These are phyloP conservation scores for Xylariaceae sp. DNA, from an alignment of 2,329 filamentous ascomycete genomes.

Conservation along the genomic window DNA sequence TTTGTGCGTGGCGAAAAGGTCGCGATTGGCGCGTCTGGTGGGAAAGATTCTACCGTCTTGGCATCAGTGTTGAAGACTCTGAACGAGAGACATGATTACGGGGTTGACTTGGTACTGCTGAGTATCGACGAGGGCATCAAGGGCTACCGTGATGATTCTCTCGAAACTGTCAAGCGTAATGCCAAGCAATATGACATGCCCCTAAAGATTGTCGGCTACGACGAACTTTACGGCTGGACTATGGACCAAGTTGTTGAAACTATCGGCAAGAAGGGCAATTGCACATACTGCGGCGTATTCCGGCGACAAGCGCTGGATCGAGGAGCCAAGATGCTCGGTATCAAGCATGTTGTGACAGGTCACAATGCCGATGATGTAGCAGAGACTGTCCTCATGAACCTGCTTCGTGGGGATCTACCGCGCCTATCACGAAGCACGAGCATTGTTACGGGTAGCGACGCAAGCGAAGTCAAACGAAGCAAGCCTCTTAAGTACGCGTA, in stretches of 20 bases:
- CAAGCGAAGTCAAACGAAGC: constrained; percentile 87
- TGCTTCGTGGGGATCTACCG: constrained; percentile 83
- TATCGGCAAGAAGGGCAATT: constrained; percentile 96
- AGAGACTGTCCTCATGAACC: constrained; percentile 96
- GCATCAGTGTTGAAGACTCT: constrained; percentile 91
- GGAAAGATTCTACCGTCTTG: constrained; percentile 94
- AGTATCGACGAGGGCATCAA: constrained; percentile 97
- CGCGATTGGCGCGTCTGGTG: constrained; percentile 92
- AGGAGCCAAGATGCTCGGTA: constrained; percentile 78
- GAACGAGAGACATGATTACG: constrained; percentile 84
- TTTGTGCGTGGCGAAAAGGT: constrained; percentile 80
- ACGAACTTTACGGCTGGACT: constrained; percentile 94
- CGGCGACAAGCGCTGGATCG: constrained; percentile 88
- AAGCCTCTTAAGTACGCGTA: constrained; percentile 98
- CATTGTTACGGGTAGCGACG: constrained; percentile 72
- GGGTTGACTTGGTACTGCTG: constrained; percentile 75
- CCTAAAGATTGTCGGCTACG: constrained; percentile 86
- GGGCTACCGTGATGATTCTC: constrained; percentile 89
- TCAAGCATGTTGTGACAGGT: constrained; percentile 91
- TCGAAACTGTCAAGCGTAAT: constrained; percentile 95
- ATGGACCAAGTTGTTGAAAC: constrained; percentile 98
- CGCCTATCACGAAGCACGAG: constrained; percentile 82
- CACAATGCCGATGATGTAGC: constrained; percentile 98
- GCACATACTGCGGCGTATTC: constrained; percentile 98
- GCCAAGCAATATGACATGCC: constrained; percentile 86